These are phyloP conservation scores for Rhizopogon salebrosus DNA, from an alignment of 768 basidiomycete species.

Conservation along the genomic window DNA sequence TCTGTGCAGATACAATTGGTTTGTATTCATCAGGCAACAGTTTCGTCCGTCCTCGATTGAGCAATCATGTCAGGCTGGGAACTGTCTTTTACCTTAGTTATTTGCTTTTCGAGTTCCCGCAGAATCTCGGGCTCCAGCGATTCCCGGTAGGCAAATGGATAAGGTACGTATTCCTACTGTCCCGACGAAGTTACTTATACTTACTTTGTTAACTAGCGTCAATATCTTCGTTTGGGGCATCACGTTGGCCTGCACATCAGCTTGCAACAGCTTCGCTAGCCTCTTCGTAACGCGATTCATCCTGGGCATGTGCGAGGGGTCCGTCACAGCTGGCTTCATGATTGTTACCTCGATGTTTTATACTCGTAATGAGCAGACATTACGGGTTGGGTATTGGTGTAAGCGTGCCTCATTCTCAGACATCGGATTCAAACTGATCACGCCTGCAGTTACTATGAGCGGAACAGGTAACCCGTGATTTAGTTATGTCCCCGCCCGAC, in stretches of 20 bases:
- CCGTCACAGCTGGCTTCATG: conserved; percentile 71
- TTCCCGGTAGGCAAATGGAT: conserved; percentile 81
- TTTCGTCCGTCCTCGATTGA: not conserved
- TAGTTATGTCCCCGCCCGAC: not conserved
- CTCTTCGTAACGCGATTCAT: conserved; percentile 61
- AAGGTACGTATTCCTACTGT: conserved; percentile 38
- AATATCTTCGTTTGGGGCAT: conserved; percentile 68
- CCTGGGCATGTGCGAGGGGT: conserved; percentile 69
- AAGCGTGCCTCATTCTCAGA: conserved; percentile 20
- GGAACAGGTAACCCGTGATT: conserved; percentile 46
- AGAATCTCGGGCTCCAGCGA: conserved; percentile 64
- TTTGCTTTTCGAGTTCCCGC: conserved; percentile 68
- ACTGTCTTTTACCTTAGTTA: conserved; percentile 74
- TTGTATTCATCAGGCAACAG: not conserved
- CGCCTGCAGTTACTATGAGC: conserved; percentile 60
- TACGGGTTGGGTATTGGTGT: conserved; percentile 77
- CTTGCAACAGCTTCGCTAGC: conserved; percentile 64
- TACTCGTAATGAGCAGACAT: conserved; percentile 63
- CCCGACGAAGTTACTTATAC: not conserved
- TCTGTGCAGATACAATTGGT: conserved; percentile 59
- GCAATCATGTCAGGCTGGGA: conserved; percentile 49
- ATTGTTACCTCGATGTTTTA: conserved; percentile 79
- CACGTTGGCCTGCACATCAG: conserved; percentile 57
- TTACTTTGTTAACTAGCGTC: conserved; percentile 29
- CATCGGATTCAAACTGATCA: not conserved